phyloP scores from a whole-genome alignment of 805 yeast species.

The Candida lessepsii region DNA sequence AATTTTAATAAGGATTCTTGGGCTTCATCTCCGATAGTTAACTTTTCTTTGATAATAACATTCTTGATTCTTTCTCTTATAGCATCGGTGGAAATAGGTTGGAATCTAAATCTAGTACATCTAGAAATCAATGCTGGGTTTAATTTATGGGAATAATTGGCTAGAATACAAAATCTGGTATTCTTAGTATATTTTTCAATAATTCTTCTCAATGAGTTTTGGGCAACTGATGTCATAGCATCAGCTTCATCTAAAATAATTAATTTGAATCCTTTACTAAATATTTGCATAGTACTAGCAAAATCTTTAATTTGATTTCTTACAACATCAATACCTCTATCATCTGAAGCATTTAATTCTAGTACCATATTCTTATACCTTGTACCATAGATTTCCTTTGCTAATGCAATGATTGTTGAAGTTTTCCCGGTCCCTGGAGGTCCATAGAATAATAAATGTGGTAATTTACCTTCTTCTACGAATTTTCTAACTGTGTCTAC shows the following conservation, averaged over 20 bases:
- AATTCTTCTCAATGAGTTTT: conserved; percentile 75
- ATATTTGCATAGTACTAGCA: conserved; percentile 94
- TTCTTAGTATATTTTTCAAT: conserved; percentile 93
- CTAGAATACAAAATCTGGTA: conserved; percentile 93
- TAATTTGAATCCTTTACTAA: conserved; percentile 79
- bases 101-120: conserved; percentile 92
- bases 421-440: conserved; percentile 96
- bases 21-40: conserved; percentile 60
- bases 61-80: conserved; percentile 63
- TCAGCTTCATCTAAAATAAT: conserved; percentile 95
- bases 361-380: conserved; percentile 84
- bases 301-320: conserved; percentile 95
- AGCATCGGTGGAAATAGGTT: conserved; percentile 71
- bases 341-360: conserved; percentile 90
- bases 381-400: conserved; percentile 78
- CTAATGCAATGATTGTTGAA: conserved; percentile 80
- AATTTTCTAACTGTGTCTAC: conserved; percentile 83
- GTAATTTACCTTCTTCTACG: conserved; percentile 77
- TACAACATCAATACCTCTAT: conserved; percentile 97
- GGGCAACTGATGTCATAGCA: conserved; percentile 88
- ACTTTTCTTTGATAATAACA: conserved; percentile 68
- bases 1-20: conserved; percentile 62
- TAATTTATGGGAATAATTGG: conserved; percentile 92
- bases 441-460: conserved; percentile 90
- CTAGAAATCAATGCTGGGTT: conserved; percentile 94